A percentile compares a stretch with the other conserved stretches of the same genome.
phyloP scores from a whole-genome alignment of 805 yeast genomes.

The Grigorovia yakushimaensis region DNA sequence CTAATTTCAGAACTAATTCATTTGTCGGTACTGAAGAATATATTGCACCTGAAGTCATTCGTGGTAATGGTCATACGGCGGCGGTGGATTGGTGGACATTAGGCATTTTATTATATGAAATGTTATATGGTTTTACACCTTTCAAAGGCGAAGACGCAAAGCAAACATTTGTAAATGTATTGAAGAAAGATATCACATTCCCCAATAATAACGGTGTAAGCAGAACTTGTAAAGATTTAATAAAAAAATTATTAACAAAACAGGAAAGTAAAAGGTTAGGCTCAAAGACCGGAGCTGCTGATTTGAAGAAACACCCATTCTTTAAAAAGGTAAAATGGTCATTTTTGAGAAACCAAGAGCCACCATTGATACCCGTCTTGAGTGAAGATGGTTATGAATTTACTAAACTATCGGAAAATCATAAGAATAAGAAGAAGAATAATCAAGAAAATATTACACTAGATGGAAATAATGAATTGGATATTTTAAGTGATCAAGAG shows the following conservation, averaged over 20 bases:
- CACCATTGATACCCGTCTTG: constrained; percentile 90
- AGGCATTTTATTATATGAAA: constrained; percentile 86
- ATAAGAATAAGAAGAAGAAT: constrained; percentile 7
- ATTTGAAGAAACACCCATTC: constrained; percentile 81
- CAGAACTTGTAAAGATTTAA: constrained; percentile 66
- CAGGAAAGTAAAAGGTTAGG: constrained; percentile 87
- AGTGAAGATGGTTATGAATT: constrained; percentile 45
- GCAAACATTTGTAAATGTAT: constrained; percentile 77
- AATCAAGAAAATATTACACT: background rate
- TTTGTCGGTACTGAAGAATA: constrained; percentile 99
- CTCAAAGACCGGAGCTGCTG: constrained; percentile 89
- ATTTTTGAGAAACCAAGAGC: constrained; percentile 77
- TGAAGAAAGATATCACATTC: constrained; percentile 76
- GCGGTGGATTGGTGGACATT: constrained; percentile 99
- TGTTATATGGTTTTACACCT: constrained; percentile 94
- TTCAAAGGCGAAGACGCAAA: constrained; percentile 87
- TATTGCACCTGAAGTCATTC: constrained; percentile 95
- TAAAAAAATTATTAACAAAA: constrained; percentile 73
- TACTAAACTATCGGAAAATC: constrained; percentile 27
- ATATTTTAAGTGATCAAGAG: constrained; percentile 18
- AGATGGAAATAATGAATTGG: constrained; percentile 2
- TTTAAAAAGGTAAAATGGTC: constrained; percentile 96
- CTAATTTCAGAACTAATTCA: constrained; percentile 93
- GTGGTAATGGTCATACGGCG: constrained; percentile 94
- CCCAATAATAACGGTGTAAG: constrained; percentile 60